Percentiles rank a stretch among this genome's conserved stretches.
These are phyloP conservation scores for Withania somnifera DNA, from an alignment of 305 asterid species.

Conservation along the genomic window DNA sequence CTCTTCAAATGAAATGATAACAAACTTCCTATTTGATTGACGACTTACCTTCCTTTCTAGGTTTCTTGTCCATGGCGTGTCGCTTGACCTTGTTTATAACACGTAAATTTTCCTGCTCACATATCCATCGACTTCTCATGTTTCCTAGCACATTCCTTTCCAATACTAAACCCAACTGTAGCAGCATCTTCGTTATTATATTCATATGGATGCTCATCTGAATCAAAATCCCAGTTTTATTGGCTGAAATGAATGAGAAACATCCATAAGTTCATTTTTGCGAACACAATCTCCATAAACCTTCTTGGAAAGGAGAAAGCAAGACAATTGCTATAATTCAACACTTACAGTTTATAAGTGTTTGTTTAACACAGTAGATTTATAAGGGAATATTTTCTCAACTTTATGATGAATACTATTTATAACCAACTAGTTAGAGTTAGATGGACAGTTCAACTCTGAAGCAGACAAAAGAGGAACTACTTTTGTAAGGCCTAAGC, in stretches of 20 bases:
- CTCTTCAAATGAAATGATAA: too few relatives aligned
- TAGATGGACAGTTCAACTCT: too few relatives aligned
- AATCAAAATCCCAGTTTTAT: background rate
- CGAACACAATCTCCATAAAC: background rate
- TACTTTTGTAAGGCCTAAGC: too few relatives aligned
- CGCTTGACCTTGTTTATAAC: background rate
- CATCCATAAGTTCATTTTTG: background rate
- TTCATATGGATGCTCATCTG: background rate
- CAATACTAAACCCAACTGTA: background rate
- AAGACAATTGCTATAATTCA: background rate
- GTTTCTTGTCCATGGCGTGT: too few relatives aligned
- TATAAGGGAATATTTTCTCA: background rate
- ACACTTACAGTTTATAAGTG: background rate
- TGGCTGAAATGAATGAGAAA: background rate
- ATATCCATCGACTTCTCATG: background rate
- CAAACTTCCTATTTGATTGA: background rate
- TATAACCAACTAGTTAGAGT: too few relatives aligned
- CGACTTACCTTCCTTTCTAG: too few relatives aligned
- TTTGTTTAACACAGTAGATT: background rate
- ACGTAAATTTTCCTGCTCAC: background rate
- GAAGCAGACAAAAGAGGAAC: too few relatives aligned
- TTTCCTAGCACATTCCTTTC: background rate
- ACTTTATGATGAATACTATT: background rate
- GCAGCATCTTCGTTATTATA: background rate
- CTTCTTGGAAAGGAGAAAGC: background rate